phyloP scores from a whole-genome alignment of 1,284 basidiomycete genomes.

The Rhodofomes roseus region DNA sequence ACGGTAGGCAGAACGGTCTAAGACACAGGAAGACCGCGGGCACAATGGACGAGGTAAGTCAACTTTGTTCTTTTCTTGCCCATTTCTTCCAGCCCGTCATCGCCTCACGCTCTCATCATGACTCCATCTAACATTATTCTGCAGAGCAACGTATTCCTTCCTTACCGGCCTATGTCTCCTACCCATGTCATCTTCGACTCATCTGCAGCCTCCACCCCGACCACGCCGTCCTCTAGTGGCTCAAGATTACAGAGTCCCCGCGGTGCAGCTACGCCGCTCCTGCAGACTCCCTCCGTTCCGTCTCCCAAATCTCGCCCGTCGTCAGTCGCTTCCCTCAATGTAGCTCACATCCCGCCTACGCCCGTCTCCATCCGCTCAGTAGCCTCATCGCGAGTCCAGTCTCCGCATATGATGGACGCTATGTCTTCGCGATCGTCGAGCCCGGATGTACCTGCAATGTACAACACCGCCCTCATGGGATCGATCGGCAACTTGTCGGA shows the following conservation, averaged over 20 bases:
- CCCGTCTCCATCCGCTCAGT: slow-evolving; percentile 4
- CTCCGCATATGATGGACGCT: slow-evolving; percentile 1
- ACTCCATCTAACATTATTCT: not conserved
- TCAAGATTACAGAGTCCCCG: slow-evolving; percentile 10
- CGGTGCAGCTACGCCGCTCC: not conserved
- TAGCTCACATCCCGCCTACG: not conserved
- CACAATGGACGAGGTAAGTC: slow-evolving; percentile 45
- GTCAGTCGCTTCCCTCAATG: not conserved
- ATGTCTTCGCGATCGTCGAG: slow-evolving; percentile 20
- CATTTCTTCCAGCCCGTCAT: too few species aligned
- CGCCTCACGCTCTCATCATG: not conserved
- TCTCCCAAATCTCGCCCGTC: not conserved
- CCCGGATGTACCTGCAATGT: slow-evolving; percentile 21
- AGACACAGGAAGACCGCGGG: slow-evolving; percentile 31
- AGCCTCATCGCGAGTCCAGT: slow-evolving; percentile 12
- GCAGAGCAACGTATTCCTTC: slow-evolving; percentile 39
- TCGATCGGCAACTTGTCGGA: slow-evolving; percentile 6
- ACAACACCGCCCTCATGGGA: slow-evolving; percentile 19
- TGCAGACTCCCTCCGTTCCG: not conserved
- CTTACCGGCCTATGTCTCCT: slow-evolving; percentile 42
- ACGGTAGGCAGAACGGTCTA: slow-evolving; percentile 32
- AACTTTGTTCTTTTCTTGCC: not conserved
- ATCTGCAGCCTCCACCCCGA: slow-evolving; percentile 36
- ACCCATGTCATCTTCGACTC: slow-evolving; percentile 47
- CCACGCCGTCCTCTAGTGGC: slow-evolving; percentile 16